Base-by-base conservation (phyloP, 2,329 filamentous ascomycete species). In the Curvularia sp. region DNA sequence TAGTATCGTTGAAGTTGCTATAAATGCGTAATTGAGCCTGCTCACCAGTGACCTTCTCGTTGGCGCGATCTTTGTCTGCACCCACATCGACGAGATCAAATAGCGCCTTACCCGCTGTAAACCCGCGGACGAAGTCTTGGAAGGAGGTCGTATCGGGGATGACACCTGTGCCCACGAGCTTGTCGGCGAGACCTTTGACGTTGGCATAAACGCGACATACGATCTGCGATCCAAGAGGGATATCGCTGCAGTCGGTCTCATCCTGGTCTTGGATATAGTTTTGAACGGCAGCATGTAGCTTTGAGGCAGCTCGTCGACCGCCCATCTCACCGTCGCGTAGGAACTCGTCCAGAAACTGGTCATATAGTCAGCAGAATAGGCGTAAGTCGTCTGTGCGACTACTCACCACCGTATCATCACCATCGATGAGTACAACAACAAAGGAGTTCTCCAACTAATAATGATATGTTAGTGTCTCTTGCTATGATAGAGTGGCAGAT, bases 171-270 rank as follows among this genome's bases (percentile, higher is more conserved):
- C 77, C 77, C 43, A 77, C 73, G 56, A 83, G 82, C 12, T 77
- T 75, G 34, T 86, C 80, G 32, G 77, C 78, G 42, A 86, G 74
- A 25, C 80, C 80, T 61, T 79, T 80, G 45, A 84, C 71, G 68
- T 86, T 85, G 61, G 82, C 79, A 71, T 84, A 86, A 56, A 86
- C 76, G 59, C 81, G 81, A 25, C 80, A 80, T 42, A 84, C 77
- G 65, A 86, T 77, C 63, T 82, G 84, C 21, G 79, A 57, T 10
- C 65, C 78, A 2, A 75, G 71, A 1, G 77, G 76, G 39, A 85
- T 70, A 47, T 77, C 76, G 1, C 75, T 72, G 8, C 48, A 28
- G 10, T 71, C 65, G 7, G 47, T 53, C 15, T 78, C 68, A 10
- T 83, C 70, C 64, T 82, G 83, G 34, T 77, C 65, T 39, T 76